Percentiles rank a stretch among this genome's conserved stretches.
Conservation (phyloP, 108 stramenopile genomes). For the Nitzschia sp. region DNA sequence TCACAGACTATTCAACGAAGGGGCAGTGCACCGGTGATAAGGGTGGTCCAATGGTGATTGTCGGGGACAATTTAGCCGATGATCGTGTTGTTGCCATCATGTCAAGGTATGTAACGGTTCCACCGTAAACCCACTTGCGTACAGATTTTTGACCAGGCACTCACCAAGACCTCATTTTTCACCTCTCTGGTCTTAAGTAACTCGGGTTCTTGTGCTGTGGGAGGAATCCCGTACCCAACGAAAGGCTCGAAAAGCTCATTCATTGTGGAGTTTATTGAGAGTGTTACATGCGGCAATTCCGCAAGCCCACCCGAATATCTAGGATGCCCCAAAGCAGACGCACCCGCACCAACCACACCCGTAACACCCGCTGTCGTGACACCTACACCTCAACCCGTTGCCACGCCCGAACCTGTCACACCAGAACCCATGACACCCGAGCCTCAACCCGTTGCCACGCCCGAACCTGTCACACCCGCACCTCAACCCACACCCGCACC, state of each 20-base stretch:
- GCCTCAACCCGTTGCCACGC: too few species aligned
- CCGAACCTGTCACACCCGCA: background rate
- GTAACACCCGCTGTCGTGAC: background rate
- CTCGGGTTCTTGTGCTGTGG: background rate
- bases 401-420: too few species aligned
- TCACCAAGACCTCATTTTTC: background rate
- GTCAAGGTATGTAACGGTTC: background rate
- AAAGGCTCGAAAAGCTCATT: background rate
- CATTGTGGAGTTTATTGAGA: conserved; percentile 20
- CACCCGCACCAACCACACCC: background rate
- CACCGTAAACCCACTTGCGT: background rate
- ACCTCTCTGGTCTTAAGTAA: background rate
- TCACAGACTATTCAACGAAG: background rate
- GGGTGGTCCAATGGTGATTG: conserved; percentile 2
- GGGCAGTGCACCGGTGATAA: conserved; percentile 13
- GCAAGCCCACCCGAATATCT: conserved; percentile 40
- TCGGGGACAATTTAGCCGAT: background rate
- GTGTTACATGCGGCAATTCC: conserved; percentile 17
- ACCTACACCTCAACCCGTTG: too few species aligned
- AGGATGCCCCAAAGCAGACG: conserved; percentile 1
- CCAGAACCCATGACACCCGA: too few species aligned
- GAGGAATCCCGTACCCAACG: background rate
- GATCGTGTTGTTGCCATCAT: conserved; percentile 1
- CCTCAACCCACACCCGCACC: conserved; percentile 1
- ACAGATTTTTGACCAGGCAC: too few species aligned